phyloP scores from a whole-genome alignment of 129 eudicot species.

The Ambrosia artemisiifolia region DNA sequence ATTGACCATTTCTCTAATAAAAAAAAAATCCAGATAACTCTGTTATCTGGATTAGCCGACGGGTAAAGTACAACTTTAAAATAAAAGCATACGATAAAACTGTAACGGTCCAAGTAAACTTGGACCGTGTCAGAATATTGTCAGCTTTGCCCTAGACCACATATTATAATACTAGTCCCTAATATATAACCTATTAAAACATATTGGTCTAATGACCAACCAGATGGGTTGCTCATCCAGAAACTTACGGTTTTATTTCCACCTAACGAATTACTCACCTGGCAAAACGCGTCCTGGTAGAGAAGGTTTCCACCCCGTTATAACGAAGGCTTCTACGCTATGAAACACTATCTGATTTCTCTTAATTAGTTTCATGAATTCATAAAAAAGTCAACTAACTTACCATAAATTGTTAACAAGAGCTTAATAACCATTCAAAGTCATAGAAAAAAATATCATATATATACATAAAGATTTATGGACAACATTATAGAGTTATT shows the following conservation, averaged over 20 bases:
- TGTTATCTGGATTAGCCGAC: not conserved
- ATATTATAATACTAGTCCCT: too few species aligned
- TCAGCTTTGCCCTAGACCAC: too few species aligned
- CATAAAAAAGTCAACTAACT: slow-evolving; percentile 22
- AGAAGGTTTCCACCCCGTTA: too few species aligned
- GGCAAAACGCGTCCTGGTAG: too few species aligned
- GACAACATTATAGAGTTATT: not conserved
- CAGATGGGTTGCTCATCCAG: too few species aligned
- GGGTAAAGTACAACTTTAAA: not conserved
- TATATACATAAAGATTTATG: not conserved
- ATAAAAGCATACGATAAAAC: not conserved
- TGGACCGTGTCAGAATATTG: too few species aligned
- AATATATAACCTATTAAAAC: too few species aligned
- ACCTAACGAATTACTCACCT: too few species aligned
- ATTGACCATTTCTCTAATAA: not conserved
- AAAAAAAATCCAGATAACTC: not conserved
- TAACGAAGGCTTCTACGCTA: too few species aligned
- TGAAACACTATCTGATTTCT: not conserved
- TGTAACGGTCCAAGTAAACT: too few species aligned
- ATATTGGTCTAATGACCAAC: too few species aligned
- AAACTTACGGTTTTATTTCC: too few species aligned
- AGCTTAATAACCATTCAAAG: slow-evolving; percentile 10
- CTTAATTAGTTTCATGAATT: not conserved
- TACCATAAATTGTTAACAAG: slow-evolving; percentile 22
- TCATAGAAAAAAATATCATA: not conserved